phyloP scores from a whole-genome alignment of 768 basidiomycete species.

The Gautieria morchelliformis region DNA sequence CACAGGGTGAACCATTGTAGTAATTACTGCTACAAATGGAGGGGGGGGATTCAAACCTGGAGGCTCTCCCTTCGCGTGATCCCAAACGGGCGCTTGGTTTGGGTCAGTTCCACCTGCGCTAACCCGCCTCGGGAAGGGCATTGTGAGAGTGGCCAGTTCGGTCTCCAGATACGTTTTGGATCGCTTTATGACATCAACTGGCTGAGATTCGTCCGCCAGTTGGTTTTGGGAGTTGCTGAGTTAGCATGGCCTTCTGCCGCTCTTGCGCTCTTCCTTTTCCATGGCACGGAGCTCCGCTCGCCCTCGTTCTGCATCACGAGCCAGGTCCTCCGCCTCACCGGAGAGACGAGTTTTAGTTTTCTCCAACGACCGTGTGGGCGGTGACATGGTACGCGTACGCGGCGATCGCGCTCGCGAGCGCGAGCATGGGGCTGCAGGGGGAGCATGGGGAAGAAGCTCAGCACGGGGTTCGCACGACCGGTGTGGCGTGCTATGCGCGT shows the following conservation, averaged over 20 bases:
- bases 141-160: conserved; percentile 54
- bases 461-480: conserved; percentile 77
- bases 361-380: conserved; percentile 75
- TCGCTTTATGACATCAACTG: conserved; percentile 41
- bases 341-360: conserved; percentile 66
- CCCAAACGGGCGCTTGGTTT: too few species aligned
- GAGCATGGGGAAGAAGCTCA: conserved; percentile 74
- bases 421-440: conserved; percentile 74
- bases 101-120: too few species aligned
- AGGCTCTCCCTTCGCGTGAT: too few species aligned
- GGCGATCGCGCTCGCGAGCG: conserved; percentile 70
- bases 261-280: conserved; percentile 57
- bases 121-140: too few species aligned
- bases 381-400: conserved; percentile 55
- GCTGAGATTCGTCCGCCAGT: conserved; percentile 43
- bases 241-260: conserved; percentile 53
- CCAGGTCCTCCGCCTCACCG: conserved; percentile 76
- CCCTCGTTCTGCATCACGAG: conserved; percentile 63
- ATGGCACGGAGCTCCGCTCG: conserved; percentile 54
- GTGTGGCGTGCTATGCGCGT: conserved; percentile 35
- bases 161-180: conserved; percentile 59
- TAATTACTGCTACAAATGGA: too few species aligned
- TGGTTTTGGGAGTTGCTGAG: conserved; percentile 48
- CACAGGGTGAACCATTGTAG: too few species aligned
- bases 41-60: too few species aligned